A percentile compares a stretch with the other conserved stretches of the same genome.
These are phyloP conservation scores for Sclerotinia minor DNA, from an alignment of 2,329 filamentous ascomycete species.

Conservation along the genomic window DNA sequence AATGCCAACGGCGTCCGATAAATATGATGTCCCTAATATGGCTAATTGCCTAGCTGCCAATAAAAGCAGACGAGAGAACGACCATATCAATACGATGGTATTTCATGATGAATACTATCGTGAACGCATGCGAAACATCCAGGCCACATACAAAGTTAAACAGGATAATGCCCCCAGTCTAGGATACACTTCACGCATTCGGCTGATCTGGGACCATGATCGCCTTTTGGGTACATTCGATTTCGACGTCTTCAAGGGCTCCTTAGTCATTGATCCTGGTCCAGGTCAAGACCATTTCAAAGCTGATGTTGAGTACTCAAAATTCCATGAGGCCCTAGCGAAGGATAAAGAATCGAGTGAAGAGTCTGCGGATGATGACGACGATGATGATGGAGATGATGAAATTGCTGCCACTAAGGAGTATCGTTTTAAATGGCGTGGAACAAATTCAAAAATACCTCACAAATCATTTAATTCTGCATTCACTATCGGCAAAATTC, in stretches of 20 bases:
- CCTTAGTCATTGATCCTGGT: constrained; percentile 13
- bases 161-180: not conserved
- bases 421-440: constrained; percentile 17
- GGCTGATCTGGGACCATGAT: constrained; percentile 20
- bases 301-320: constrained; percentile 19
- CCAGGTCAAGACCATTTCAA: constrained; percentile 8
- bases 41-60: not conserved
- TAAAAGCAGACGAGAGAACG: constrained; percentile 12
- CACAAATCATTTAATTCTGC: not conserved
- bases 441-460: not conserved
- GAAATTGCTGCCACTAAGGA: constrained; percentile 11
- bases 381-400: constrained; percentile 9
- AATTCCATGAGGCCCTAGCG: constrained; percentile 13
- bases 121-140: constrained; percentile 9
- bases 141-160: constrained; percentile 17
- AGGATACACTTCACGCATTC: constrained; percentile 8
- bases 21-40: not conserved
- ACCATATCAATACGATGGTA: not conserved
- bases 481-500: constrained; percentile 10
- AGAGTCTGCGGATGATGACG: not conserved
- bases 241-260: not conserved
- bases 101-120: constrained; percentile 17
- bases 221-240: constrained; percentile 15
- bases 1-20: not conserved
- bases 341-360: constrained; percentile 11